Evolutionary conservation across 106 monocot genomes (phyloP).

Genomic region (Dendrobium catenatum): DNA sequence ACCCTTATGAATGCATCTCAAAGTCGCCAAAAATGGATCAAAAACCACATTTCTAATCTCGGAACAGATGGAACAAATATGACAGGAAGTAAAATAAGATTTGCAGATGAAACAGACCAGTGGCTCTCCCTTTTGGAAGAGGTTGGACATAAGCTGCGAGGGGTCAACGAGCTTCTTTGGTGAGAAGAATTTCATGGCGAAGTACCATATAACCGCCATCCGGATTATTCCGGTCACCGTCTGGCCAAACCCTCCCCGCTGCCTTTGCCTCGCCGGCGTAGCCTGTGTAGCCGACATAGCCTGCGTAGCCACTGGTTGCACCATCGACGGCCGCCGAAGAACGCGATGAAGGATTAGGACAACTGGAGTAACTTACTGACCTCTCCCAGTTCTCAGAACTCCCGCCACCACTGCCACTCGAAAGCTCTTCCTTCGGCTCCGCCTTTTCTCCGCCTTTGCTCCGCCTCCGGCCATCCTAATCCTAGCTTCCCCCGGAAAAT

Average conservation of each 20-base stretch:
- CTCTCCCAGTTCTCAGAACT: too few species aligned
- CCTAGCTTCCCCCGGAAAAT: too few species aligned
- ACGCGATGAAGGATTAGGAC: background rate
- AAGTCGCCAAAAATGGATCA: background rate
- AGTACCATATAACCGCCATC: conserved; percentile 86
- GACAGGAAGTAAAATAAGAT: background rate
- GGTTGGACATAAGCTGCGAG: conserved; percentile 65
- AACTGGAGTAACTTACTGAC: background rate
- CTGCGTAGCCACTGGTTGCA: conserved; percentile 24
- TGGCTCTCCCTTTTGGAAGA: conserved; percentile 75
- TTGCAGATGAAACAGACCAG: conserved; percentile 35
- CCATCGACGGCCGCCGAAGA: conserved; percentile 20
- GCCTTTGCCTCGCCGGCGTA: conserved; percentile 9
- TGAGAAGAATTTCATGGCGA: conserved; percentile 88
- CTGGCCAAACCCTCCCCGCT: conserved; percentile 42
- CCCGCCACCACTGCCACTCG: too few species aligned
- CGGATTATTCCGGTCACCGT: conserved; percentile 57
- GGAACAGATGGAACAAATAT: background rate
- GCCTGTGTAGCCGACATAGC: conserved; percentile 7
- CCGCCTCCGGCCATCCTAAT: too few species aligned
- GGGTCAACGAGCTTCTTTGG: conserved; percentile 77
- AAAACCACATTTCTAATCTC: background rate
- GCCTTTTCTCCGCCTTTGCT: too few species aligned
- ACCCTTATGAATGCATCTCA: background rate
- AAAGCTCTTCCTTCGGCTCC: too few species aligned